Evolutionary conservation across 257 asterid species (phyloP).

Genomic region (Solanum pimpinellifolium): DNA sequence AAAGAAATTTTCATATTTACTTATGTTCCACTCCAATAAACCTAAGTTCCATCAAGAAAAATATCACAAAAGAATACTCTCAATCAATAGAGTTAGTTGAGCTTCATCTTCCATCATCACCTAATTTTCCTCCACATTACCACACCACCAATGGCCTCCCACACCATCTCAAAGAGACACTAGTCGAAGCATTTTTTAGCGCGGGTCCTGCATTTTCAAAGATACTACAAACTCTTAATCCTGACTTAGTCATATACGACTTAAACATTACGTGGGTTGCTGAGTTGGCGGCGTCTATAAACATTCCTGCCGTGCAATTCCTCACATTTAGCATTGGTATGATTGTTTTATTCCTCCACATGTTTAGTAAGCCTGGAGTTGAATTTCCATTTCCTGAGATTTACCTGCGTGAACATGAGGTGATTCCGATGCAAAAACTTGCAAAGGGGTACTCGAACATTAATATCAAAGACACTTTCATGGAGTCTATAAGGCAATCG

Average conservation of each 20-base stretch:
- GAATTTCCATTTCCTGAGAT: conserved; percentile 12
- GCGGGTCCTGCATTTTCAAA: conserved; percentile 9
- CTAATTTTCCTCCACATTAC: conserved; percentile 17
- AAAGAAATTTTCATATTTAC: conserved; percentile 12
- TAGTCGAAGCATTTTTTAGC: conserved; percentile 18
- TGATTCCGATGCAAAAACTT: neutral
- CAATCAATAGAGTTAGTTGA: conserved; percentile 15
- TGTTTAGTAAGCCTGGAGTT: neutral
- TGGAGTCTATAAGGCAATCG: neutral
- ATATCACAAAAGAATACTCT: conserved; percentile 1
- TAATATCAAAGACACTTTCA: neutral
- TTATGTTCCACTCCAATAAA: conserved; percentile 38
- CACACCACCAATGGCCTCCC: conserved; percentile 60
- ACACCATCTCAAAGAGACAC: conserved; percentile 19
- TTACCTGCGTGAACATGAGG: neutral
- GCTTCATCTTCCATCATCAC: conserved; percentile 18
- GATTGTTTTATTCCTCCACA: conserved; percentile 10
- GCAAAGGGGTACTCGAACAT: neutral
- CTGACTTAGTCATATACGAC: conserved; percentile 31
- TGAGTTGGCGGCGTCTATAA: neutral
- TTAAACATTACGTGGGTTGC: conserved; percentile 42
- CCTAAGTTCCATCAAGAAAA: conserved; percentile 22
- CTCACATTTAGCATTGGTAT: conserved; percentile 19
- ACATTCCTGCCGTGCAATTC: conserved; percentile 31
- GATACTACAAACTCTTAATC: conserved; percentile 6